Percentiles rank a stretch among this genome's conserved stretches.
Evolutionary conservation across 331 rosid genomes (phyloP).

Genomic region (Acacia concinna): DNA sequence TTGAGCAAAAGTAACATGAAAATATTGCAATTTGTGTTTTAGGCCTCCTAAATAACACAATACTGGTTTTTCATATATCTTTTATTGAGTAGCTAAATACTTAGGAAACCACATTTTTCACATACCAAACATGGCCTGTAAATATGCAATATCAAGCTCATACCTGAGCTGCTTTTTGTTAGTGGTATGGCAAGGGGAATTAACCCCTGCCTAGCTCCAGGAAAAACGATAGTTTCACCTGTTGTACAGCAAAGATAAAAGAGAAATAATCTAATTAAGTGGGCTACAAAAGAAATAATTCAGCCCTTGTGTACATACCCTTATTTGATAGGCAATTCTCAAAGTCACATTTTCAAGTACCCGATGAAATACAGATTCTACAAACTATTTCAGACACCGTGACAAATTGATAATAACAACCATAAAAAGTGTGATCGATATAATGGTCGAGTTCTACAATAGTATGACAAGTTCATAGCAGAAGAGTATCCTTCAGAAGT

Average conservation of each 20-base stretch:
- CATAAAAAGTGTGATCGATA: too few relatives aligned
- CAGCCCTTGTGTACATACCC: background rate
- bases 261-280: slow-evolving; percentile 14
- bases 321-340: background rate
- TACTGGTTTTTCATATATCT: background rate
- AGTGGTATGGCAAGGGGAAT: slow-evolving; percentile 82
- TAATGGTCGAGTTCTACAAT: background rate
- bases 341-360: background rate
- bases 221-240: slow-evolving; percentile 85
- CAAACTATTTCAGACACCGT: background rate
- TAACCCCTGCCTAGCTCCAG: slow-evolving; percentile 78
- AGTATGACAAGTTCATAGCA: background rate
- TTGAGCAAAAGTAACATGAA: background rate
- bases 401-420: background rate
- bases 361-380: slow-evolving; percentile 20
- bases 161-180: slow-evolving; percentile 68
- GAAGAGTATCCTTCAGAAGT: background rate
- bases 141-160: slow-evolving; percentile 14
- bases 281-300: background rate
- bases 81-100: background rate
- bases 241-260: slow-evolving; percentile 27
- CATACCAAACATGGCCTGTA: background rate
- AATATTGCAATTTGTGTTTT: background rate
- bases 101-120: background rate
- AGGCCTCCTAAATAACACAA: background rate